Conservation (phyloP, 306 rosid genomes). For the Carpinus viminea region DNA sequence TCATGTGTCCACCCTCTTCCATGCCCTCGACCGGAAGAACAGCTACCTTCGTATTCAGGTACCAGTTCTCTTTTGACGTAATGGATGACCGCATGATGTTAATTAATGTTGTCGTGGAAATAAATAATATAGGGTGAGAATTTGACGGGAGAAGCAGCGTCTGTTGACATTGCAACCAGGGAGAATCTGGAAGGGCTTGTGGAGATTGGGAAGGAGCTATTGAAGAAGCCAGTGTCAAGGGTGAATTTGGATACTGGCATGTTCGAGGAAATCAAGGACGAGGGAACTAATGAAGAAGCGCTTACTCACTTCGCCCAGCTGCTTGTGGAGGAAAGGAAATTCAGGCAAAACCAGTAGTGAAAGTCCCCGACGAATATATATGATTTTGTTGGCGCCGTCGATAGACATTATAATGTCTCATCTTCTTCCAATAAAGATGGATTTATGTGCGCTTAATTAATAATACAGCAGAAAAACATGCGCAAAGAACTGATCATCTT, state of each 20-base stretch:
- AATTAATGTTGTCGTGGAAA: neutral
- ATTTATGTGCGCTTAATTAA: too few species aligned
- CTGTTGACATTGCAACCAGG: slow-evolving; percentile 25
- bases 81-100: neutral
- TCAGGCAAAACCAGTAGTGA: neutral
- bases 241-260: slow-evolving; percentile 29
- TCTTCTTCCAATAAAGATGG: too few species aligned
- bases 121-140: slow-evolving; percentile 26
- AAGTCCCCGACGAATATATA: neutral
- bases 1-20: slow-evolving; percentile 45
- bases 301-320: slow-evolving; percentile 22
- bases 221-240: slow-evolving; percentile 30
- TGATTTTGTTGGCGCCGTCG: too few species aligned
- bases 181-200: slow-evolving; percentile 32
- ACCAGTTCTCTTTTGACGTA: neutral
- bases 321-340: slow-evolving; percentile 25
- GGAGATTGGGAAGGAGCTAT: slow-evolving; percentile 23
- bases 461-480: too few species aligned
- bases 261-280: slow-evolving; percentile 20
- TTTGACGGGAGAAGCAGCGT: slow-evolving; percentile 22
- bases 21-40: slow-evolving; percentile 5
- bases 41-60: slow-evolving; percentile 55
- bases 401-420: too few species aligned
- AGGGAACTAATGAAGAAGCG: slow-evolving; percentile 26
- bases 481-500: too few species aligned